Conservation (phyloP, 306 rosid genomes). For the Cyclanthera cordifolia region DNA sequence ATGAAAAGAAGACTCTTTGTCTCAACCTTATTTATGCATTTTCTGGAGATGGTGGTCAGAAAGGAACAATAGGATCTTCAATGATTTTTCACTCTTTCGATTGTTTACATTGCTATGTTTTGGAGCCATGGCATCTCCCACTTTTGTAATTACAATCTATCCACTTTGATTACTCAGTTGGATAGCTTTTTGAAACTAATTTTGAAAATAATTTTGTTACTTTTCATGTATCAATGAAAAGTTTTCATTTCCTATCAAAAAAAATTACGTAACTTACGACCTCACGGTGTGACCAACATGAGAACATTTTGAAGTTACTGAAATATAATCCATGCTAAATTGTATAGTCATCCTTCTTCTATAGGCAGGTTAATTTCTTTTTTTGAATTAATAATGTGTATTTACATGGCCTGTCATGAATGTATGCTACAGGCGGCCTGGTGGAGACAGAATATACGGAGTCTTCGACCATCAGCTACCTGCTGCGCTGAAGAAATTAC, state of each 20-base stretch:
- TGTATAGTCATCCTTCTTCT: not conserved
- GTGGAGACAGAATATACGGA: conserved; percentile 94
- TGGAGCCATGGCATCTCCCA: no score
- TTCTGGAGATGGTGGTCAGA: no score
- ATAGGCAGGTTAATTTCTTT: not conserved
- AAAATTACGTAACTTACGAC: not conserved
- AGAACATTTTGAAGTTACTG: not conserved
- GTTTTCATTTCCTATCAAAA: not conserved
- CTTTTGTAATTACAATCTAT: no score
- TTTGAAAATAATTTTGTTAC: no score
- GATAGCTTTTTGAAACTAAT: no score
- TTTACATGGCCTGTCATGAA: conserved; percentile 10
- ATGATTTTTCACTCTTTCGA: no score
- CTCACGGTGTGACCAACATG: not conserved
- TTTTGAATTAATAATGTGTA: conserved; percentile 1
- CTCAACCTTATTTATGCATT: no score
- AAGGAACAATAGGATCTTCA: no score
- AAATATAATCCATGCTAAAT: not conserved
- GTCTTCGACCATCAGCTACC: conserved; percentile 95
- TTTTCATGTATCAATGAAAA: not conserved
- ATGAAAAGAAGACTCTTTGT: no score
- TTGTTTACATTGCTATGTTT: no score
- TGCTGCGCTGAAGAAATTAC: conserved; percentile 90
- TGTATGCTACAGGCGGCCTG: conserved; percentile 65
- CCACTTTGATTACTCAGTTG: no score